Base-by-base conservation (phyloP, 2,329 filamentous ascomycete genomes). In the Pestalotiopsis sp. region DNA sequence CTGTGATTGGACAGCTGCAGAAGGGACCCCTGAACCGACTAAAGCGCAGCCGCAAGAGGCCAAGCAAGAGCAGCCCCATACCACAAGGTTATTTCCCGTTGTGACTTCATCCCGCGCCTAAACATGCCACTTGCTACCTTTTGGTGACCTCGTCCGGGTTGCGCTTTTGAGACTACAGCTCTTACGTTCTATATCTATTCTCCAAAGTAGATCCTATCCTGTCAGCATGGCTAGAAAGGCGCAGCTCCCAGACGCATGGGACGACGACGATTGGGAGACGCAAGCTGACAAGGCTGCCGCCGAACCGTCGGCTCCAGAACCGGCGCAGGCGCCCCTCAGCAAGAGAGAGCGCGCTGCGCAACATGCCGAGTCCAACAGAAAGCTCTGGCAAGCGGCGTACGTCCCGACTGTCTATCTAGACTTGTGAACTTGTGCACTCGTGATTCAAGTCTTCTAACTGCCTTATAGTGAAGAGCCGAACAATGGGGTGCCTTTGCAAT, bases 381-480 rank as follows among this genome's bases (percentile, higher is more conserved):
- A 92, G 79, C 82, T 98, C 68, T 98, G 95, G 95, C 90, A 96
- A 76, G 91, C 94, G 76, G 95, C 95, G 92, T 96, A 89, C 68
- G 89, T 77, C 27, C 14, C 14, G n/a, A 27, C 17, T 57, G 13
- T n/a, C 17, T 62, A 62, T n/a, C 17, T 62, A 62, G n/a, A 27
- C 20, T 11, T 17, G 20, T 52, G 17, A 52, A n/a, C 17, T 52
- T 17, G 17, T 52, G 17, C 20, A n/a, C 17, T 52, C 20, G 49
- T 20, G 27, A 2, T 66, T 67, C 67, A 69, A 41, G 56, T 66
- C 20, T 12, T 36, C 31, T 65, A 39, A 60, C 67, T 23, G 38
- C 39, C 23, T 63, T 39, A n/a, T 41, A 69, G 69, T 39, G 69
- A 70, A 68, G 67, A 70, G n/a, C 38, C 56, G 17, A 11, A 67